Evolutionary conservation across 306 rosid species (phyloP).

Genomic region (Notholithocarpus densiflorus): DNA sequence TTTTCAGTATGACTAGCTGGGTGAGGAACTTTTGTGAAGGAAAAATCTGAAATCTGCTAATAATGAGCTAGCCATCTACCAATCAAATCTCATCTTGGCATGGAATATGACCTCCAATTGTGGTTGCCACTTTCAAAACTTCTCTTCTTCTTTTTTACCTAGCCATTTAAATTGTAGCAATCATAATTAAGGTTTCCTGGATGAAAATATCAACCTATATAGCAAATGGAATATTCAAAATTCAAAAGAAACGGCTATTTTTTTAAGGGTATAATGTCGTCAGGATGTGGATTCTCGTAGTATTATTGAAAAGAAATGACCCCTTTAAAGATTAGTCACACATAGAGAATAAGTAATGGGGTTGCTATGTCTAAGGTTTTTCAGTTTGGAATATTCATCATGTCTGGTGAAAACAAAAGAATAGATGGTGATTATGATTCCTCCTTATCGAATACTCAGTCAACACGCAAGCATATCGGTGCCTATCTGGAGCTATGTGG

Average conservation of each 20-base stretch:
- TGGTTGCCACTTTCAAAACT: neutral
- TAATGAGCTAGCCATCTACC: neutral
- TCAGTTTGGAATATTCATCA: slow-evolving; percentile 47
- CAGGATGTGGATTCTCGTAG: slow-evolving; percentile 55
- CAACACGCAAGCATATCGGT: slow-evolving; percentile 32
- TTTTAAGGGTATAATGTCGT: slow-evolving; percentile 27
- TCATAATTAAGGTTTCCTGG: slow-evolving; percentile 23
- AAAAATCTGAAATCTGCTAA: neutral
- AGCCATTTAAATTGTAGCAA: neutral
- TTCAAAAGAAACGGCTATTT: slow-evolving; percentile 47
- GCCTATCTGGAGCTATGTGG: neutral
- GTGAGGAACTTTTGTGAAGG: neutral
- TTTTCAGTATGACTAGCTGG: neutral
- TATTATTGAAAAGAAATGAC: slow-evolving; percentile 51
- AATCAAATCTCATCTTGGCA: neutral
- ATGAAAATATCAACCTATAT: neutral
- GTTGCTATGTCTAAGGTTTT: slow-evolving; percentile 32
- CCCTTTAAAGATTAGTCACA: slow-evolving; percentile 36
- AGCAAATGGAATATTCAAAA: slow-evolving; percentile 32
- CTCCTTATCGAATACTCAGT: slow-evolving; percentile 50
- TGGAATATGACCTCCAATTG: neutral
- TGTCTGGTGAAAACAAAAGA: slow-evolving; percentile 40
- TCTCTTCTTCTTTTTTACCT: neutral
- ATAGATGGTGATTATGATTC: slow-evolving; percentile 48
- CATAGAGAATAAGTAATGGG: slow-evolving; percentile 44